Evolutionary conservation across 2,329 filamentous ascomycete species (phyloP).

Genomic region (Ophiostoma fasciatum): DNA sequence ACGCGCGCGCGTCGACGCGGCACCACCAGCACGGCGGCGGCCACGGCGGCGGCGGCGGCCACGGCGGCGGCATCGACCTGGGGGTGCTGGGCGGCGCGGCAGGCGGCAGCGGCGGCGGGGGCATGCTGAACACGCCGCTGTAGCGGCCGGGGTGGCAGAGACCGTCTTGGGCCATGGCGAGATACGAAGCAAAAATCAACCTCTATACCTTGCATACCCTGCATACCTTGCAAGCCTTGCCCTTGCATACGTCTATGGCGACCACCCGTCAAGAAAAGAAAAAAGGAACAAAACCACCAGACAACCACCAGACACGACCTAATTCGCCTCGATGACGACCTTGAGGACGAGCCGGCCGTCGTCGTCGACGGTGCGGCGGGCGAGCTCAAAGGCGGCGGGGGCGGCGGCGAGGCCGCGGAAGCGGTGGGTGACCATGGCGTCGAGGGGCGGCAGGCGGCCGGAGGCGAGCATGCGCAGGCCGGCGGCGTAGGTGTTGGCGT

Average conservation of each 20-base stretch:
- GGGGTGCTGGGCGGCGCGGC: too few species aligned
- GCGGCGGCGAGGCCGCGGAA: constrained; percentile 50
- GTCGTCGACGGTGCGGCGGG: constrained; percentile 51
- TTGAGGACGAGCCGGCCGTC: constrained; percentile 57
- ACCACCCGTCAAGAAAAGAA: background rate
- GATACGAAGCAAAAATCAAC: too few species aligned
- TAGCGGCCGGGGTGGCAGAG: too few species aligned
- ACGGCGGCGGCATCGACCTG: too few species aligned
- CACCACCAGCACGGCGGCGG: constrained; percentile 7
- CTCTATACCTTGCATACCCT: too few species aligned
- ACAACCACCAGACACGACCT: too few species aligned
- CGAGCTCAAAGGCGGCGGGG: constrained; percentile 53
- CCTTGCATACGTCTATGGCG: too few species aligned
- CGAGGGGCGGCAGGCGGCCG: constrained; percentile 44
- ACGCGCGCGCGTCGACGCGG: constrained; percentile 13
- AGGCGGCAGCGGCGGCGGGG: too few species aligned
- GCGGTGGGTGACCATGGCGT: constrained; percentile 59
- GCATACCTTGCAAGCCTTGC: too few species aligned
- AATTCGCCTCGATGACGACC: constrained; percentile 47
- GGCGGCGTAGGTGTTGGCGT: constrained; percentile 59
- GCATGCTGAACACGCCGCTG: too few species aligned
- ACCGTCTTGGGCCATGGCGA: too few species aligned
- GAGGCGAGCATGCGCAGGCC: constrained; percentile 49
- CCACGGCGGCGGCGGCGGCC: too few species aligned
- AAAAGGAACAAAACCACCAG: constrained; percentile 1